Base-by-base conservation (phyloP, 2,329 filamentous ascomycete genomes). In the Decorospora gaudefroyi region DNA sequence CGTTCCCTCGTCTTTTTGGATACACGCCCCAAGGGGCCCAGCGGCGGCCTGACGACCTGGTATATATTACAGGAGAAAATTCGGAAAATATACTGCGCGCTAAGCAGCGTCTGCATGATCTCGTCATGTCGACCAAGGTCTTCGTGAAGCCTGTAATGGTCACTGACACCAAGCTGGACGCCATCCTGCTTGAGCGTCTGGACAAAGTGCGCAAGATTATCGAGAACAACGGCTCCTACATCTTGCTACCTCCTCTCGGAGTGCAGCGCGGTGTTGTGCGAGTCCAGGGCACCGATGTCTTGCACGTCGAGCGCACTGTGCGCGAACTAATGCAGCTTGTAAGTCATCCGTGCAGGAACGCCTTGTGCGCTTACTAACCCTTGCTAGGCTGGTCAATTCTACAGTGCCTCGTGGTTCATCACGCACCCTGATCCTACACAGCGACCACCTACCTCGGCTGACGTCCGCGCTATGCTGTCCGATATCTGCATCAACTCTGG, bases 151-250 rank as follows among this genome's bases (percentile, higher is more conserved):
- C 96, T 67, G 90, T 95, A 29, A 83, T 87, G 54, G 87, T 99
- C 47, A 88, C 91, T 33, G 82, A 89, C 21, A 87, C 88, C 68
- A 99, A 99, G 75, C 90, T 97, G 52, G 93, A 99, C 71, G 95
- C 87, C 68, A 92, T 99, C 59, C 72, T 99, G 46, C 83, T 97
- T 23, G 88, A 88, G 60, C 87, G 93, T 17, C 78, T 97, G 61
- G 92, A 97, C 72, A 97, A 97, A 72, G 90, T 99, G 46, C 89
- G 91, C 64, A 96, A 96, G 77, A 96, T 99, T 55, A 92, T 96
- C 72, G 93, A 99, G 68, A 87, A 87, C 42, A 97, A 97, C 64
- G 93, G 92, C 25, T 95, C 92, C 5, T 96, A 95, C 70, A 90
- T 99, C 59, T 81, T 96, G 68, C 89, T 99, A 55, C 93, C 93